Conservation (phyloP, 2,329 filamentous ascomycete species). For the Trichophyton schoenleinii region DNA sequence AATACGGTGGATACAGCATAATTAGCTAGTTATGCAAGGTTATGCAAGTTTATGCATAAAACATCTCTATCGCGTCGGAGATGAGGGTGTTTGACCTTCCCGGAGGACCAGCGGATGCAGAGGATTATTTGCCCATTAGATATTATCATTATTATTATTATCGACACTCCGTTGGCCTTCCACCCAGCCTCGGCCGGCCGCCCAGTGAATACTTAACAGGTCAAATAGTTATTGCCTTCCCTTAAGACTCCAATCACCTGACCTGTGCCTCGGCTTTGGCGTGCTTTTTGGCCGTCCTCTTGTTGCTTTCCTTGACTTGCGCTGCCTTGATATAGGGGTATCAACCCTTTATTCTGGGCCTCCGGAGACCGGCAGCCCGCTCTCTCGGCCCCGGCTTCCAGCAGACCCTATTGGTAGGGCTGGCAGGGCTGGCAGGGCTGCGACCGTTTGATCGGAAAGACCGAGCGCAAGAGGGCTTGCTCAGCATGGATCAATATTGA, state of each 20-base stretch:
- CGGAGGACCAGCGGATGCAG: not conserved
- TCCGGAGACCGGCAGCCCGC: conserved; percentile 1
- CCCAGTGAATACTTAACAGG: not conserved
- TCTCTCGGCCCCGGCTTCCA: conserved; percentile 6
- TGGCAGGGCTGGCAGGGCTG: not conserved
- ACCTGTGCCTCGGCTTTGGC: not conserved
- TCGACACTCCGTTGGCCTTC: not conserved
- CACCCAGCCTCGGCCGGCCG: not conserved
- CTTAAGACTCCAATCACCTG: not conserved
- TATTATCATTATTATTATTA: no score
- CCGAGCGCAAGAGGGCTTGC: not conserved
- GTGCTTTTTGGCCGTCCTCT: not conserved
- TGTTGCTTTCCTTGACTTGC: not conserved
- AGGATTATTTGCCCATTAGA: not conserved
- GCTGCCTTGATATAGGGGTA: not conserved
- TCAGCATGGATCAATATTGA: not conserved
- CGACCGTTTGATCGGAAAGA: conserved; percentile 1
- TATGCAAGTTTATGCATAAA: not conserved
- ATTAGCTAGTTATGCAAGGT: no score
- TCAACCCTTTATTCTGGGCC: not conserved
- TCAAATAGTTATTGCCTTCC: no score
- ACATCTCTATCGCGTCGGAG: not conserved
- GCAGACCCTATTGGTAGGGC: not conserved
- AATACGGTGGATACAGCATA: no score
- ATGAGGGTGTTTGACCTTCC: no score